Evolutionary conservation across 176 grass and related monocot genomes (phyloP).

Genomic region (Carex pumila): DNA sequence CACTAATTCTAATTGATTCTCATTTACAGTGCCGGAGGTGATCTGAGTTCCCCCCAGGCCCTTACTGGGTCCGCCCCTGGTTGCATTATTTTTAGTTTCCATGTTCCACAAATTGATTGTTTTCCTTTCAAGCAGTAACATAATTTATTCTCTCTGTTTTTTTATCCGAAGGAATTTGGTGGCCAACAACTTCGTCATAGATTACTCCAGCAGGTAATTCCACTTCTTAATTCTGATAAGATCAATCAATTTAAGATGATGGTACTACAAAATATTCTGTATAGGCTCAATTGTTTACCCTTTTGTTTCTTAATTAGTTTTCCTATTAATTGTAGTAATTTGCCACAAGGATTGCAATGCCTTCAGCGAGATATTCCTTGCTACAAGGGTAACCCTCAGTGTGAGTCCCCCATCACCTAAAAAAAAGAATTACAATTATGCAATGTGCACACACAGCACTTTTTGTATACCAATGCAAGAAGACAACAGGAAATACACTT

Average conservation of each 20-base stretch:
- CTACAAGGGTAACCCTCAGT: slow-evolving; percentile 35
- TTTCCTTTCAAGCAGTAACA: neutral
- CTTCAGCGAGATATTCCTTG: slow-evolving; percentile 57
- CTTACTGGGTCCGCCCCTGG: no score
- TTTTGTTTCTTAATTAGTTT: neutral
- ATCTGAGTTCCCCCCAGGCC: no score
- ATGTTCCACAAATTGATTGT: neutral
- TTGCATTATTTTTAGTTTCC: neutral
- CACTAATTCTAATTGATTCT: no score
- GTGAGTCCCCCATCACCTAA: slow-evolving; percentile 16
- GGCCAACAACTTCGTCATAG: slow-evolving; percentile 63
- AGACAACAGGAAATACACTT: neutral
- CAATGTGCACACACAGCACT: neutral
- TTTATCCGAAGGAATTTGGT: slow-evolving; percentile 63
- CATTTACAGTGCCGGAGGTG: no score
- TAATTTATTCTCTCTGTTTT: slow-evolving; percentile 12
- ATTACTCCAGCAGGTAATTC: slow-evolving; percentile 48
- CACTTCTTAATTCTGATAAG: neutral
- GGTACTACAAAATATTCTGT: neutral
- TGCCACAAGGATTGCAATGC: slow-evolving; percentile 44
- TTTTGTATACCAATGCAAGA: neutral
- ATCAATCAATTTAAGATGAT: neutral
- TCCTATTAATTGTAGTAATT: slow-evolving; percentile 29
- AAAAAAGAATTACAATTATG: neutral
- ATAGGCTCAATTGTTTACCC: neutral